Evolutionary conservation across 176 grass and related monocot genomes (phyloP).

Genomic region (Hsuehochloa calcarea): DNA sequence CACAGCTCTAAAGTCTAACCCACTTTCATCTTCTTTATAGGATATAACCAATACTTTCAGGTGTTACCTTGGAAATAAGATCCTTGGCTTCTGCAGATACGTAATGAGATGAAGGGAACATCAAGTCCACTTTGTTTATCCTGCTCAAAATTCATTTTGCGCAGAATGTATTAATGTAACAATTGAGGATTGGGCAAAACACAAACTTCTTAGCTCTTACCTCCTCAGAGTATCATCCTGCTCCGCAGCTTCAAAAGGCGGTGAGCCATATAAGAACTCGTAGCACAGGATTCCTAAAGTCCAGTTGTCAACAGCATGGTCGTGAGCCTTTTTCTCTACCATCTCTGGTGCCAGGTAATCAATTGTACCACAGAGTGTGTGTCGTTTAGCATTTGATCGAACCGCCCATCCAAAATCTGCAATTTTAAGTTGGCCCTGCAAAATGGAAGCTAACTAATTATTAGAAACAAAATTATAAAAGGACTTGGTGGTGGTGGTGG

Average conservation of each 20-base stretch:
- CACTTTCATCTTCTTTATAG: background rate
- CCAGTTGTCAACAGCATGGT: slow-evolving; percentile 93
- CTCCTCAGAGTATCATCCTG: slow-evolving; percentile 64
- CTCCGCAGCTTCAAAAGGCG: slow-evolving; percentile 78
- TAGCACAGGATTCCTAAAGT: slow-evolving; percentile 89
- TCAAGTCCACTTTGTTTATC: slow-evolving; percentile 79
- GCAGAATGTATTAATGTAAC: background rate
- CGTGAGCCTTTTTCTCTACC: slow-evolving; percentile 87
- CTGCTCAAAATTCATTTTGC: slow-evolving; percentile 48
- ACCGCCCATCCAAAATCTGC: slow-evolving; percentile 98
- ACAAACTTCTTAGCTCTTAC: slow-evolving; percentile 13
- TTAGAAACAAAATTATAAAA: background rate
- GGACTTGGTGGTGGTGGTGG: no score
- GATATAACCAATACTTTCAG: background rate
- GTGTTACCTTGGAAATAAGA: slow-evolving; percentile 76
- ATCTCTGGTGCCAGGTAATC: slow-evolving; percentile 96
- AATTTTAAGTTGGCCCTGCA: slow-evolving; percentile 86
- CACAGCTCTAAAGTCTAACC: background rate
- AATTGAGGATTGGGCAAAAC: background rate
- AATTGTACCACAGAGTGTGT: slow-evolving; percentile 91
- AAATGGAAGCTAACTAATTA: slow-evolving; percentile 16
- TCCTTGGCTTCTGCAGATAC: slow-evolving; percentile 80
- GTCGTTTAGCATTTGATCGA: slow-evolving; percentile 65
- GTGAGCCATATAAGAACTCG: slow-evolving; percentile 83
- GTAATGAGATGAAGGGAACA: slow-evolving; percentile 59